Conservation (phyloP, 805 yeast species). For the Lipomyces starkeyi region DNA sequence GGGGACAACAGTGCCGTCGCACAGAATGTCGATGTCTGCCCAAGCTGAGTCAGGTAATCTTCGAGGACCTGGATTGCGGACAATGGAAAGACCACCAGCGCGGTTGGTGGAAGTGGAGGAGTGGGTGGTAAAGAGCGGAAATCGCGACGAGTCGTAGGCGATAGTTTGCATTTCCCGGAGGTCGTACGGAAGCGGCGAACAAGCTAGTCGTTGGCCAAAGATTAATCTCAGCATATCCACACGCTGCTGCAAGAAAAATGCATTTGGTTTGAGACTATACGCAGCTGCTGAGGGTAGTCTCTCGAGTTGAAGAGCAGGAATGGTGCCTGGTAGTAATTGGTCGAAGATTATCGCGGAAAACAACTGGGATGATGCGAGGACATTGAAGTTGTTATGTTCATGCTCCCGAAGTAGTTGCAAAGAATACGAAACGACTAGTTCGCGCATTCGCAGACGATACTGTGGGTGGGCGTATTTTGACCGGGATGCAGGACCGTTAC, state of each 20-base stretch:
- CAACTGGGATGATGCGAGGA: conserved; percentile 33
- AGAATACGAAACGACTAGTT: conserved; percentile 28
- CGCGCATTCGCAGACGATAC: conserved; percentile 32
- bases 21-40: conserved; percentile 17
- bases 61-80: conserved; percentile 16
- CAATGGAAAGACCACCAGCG: conserved; percentile 17
- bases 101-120: conserved; percentile 8
- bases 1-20: conserved; percentile 20
- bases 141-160: conserved; percentile 35
- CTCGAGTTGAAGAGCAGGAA: conserved; percentile 26
- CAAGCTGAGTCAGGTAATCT: conserved; percentile 33
- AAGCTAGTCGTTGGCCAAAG: conserved; percentile 33
- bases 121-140: conserved; percentile 30
- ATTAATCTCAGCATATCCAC: conserved; percentile 34
- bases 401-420: conserved; percentile 29
- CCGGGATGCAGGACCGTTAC: conserved; percentile 29
- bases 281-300: conserved; percentile 34
- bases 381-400: conserved; percentile 13
- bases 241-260: conserved; percentile 30
- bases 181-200: conserved; percentile 19
- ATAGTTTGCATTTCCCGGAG: conserved; percentile 34
- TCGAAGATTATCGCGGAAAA: conserved; percentile 35
- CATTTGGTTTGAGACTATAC: conserved; percentile 29
- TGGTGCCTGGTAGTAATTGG: conserved; percentile 33
- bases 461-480: conserved; percentile 20